Percentiles rank a stretch among this genome's conserved stretches.
Conservation (phyloP, 495 filamentous ascomycete species). For the Aspergillus cavernicola region DNA sequence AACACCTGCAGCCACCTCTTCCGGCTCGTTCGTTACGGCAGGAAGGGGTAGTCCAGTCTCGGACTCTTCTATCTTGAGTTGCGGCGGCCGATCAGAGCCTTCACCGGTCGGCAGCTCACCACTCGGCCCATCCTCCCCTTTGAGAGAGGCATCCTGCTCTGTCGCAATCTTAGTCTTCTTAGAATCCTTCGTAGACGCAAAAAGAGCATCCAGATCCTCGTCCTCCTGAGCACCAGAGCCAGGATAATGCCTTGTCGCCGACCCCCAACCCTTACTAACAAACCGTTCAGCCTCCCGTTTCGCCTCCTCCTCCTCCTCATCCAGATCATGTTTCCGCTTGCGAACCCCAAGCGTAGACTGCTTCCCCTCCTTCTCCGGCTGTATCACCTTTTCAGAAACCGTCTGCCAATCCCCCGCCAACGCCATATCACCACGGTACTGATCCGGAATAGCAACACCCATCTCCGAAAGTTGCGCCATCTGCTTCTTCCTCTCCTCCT, state of each 20-base stretch:
- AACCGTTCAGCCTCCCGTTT: constrained; percentile 60
- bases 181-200: constrained; percentile 51
- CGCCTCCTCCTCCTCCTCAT: constrained; percentile 56
- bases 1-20: constrained; percentile 40
- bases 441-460: constrained; percentile 80
- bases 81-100: constrained; percentile 15
- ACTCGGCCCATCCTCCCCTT: not conserved
- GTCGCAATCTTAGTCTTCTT: constrained; percentile 35
- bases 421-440: constrained; percentile 74
- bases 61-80: constrained; percentile 39
- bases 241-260: constrained; percentile 62
- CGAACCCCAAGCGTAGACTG: constrained; percentile 48
- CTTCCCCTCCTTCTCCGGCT: constrained; percentile 39
- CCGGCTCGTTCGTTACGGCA: constrained; percentile 19
- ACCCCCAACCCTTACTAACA: constrained; percentile 71
- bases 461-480: constrained; percentile 82
- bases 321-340: constrained; percentile 64
- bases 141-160: not conserved
- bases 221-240: constrained; percentile 47
- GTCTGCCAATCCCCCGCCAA: constrained; percentile 90
- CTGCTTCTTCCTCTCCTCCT: constrained; percentile 76
- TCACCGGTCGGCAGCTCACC: constrained; percentile 10
- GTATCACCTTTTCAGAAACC: constrained; percentile 52
- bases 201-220: constrained; percentile 65
- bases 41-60: constrained; percentile 15